Conservation (phyloP, 1,139 yeast genomes). For the Kodamaea plutei region DNA sequence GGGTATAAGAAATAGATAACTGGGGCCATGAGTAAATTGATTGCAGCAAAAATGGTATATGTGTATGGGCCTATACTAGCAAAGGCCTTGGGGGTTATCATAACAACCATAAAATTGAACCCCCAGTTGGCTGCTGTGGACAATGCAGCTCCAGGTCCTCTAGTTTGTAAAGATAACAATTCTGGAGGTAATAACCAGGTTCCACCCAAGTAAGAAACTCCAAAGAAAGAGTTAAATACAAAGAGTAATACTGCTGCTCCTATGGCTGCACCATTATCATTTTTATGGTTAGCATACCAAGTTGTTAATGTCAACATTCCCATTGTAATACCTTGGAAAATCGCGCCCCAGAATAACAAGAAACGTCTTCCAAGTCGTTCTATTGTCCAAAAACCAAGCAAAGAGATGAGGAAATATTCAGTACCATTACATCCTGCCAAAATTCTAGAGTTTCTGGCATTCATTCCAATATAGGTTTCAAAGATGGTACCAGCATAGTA, state of each 20-base stretch:
- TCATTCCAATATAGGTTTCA: constrained; percentile 39
- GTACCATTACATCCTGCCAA: constrained; percentile 28
- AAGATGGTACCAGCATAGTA: constrained; percentile 46
- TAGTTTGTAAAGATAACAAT: constrained; percentile 28
- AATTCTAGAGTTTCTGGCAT: constrained; percentile 32
- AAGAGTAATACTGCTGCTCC: constrained; percentile 37
- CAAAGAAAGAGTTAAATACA: constrained; percentile 34
- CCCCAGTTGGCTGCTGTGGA: constrained; percentile 38
- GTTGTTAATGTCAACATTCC: constrained; percentile 27
- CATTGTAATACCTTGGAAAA: constrained; percentile 40
- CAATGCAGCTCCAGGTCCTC: constrained; percentile 35
- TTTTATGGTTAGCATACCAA: constrained; percentile 21
- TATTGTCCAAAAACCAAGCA: constrained; percentile 41
- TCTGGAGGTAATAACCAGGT: constrained; percentile 31
- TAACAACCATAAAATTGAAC: constrained; percentile 31
- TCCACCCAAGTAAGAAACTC: constrained; percentile 26
- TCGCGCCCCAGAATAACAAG: constrained; percentile 49
- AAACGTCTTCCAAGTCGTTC: constrained; percentile 54
- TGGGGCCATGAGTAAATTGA: constrained; percentile 51
- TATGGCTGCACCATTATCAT: constrained; percentile 16
- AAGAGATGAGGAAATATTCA: constrained; percentile 39
- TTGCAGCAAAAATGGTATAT: constrained; percentile 30
- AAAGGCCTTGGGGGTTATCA: constrained; percentile 36
- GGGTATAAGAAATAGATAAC: constrained; percentile 52
- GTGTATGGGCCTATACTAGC: constrained; percentile 30